Base-by-base conservation (phyloP, 2,329 filamentous ascomycete genomes). In the Xylaria hypoxylon region DNA sequence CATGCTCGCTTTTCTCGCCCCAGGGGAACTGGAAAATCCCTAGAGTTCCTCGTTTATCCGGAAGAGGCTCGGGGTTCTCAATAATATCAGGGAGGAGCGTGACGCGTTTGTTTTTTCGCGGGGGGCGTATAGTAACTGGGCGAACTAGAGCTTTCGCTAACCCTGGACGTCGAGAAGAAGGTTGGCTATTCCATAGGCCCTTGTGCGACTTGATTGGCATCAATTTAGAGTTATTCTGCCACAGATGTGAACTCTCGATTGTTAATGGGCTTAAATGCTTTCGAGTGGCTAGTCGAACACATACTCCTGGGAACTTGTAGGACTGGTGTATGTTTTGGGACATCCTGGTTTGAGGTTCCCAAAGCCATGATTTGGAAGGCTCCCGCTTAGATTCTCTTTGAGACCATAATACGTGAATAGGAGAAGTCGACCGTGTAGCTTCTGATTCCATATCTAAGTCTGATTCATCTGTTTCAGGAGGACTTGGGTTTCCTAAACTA, bases 11-110 rank as follows among this genome's bases (percentile, higher is more conserved):
- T 71, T 79, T 85, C 77, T 90, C 87, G 15, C 88, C 88, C 86
- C 87, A 90, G 2, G 88, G 87, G 70, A 90, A 90, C 71, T 89
- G 86, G 79, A 89, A 90, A 71, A 90, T 86, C 5, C 87, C 88
- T 19, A 90, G 81, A 11, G 87, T 89, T 13, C 83, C 86, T 47
- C 84, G 81, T 76, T 85, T 87, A 74, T 88, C 80, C 4, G 84
- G 83, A 4, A 90, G 79, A 40, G 87, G 87, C 72, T 86, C 79
- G 3, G 88, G 88, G 68, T 83, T 88, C 74, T 90, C 88, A 38
- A 89, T 73, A 66, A 90, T 90, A 73, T 90, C 88, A 15, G 88
- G 87, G 5, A 90, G 82, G 51, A 84, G 74, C 7, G 87, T 88
- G n/a, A 88, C 78, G 47, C 87, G 84, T 76, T 80, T 87, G 73